Evolutionary conservation across 2,329 filamentous ascomycete genomes (phyloP), one percentile per base, ranked within the genome.

Genomic region (Aspergillus sergii): DNA sequence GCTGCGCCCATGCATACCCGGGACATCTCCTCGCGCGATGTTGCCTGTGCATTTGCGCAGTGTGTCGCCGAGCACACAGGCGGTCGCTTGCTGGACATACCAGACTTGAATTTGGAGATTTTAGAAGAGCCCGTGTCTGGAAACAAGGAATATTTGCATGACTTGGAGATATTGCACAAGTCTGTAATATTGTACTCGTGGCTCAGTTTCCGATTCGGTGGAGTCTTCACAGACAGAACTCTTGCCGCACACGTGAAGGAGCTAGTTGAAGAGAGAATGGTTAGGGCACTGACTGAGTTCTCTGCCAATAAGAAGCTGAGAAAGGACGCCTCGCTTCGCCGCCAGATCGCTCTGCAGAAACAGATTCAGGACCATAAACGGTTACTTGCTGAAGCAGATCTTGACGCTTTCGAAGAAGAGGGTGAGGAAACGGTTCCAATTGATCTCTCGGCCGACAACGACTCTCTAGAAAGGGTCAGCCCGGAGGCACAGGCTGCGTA

Each of bases 121-220:
- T 84, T 98, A 3, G 92, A 97, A 64, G 63, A 80, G 30, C 71
- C 79, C 0, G 75, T 82, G 1, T 79, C 78, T 0, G 75, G 75
- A 1, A 75, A 77, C 16, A 79, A 84, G 59, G 75, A 81, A 0
- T 92, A 93, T 68, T 83, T 99, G 12, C 81, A 82, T 60, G 79
- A 83, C 10, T 82, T 98, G 23, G 95, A 99, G 76, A 76, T 81
- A 3, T 83, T 99, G 19, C 95, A 99, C 80, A 91, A 92, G 71
- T 84, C 88, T 32, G 81, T 99, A 43, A 92, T 94, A 51, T 81
- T 94, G 54, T 99, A 98, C 74, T 84, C 96, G 2, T 99, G 95
- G 95, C 83, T 99, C 19, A 94, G 91, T 70, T 98, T 94, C 78
- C 89, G 94, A 8, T 96, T 94, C 76, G 84, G 88, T 4, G 91